Conservation (phyloP, 441 rosid genomes). For the Geranium incanum region DNA sequence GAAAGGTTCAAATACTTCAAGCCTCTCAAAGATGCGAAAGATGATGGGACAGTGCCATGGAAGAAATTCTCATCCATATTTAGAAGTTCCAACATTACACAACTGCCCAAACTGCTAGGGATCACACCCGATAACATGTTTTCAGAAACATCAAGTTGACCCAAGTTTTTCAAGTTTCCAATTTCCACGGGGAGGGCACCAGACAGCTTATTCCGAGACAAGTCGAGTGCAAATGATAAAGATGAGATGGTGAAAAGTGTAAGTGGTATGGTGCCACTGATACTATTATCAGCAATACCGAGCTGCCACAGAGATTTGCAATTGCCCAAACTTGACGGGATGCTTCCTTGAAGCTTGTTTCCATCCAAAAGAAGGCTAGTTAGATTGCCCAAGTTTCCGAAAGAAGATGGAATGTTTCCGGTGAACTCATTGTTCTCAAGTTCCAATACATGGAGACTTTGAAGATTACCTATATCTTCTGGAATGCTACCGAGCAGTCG, state of each 20-base stretch:
- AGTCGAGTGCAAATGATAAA: not conserved
- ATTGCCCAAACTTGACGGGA: slow-evolving; percentile 18
- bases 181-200: slow-evolving; percentile 22
- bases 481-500: slow-evolving; percentile 13
- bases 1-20: slow-evolving; percentile 11
- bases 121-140: not conserved
- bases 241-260: slow-evolving; percentile 24
- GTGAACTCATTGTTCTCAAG: not conserved
- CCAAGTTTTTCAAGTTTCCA: slow-evolving; percentile 10
- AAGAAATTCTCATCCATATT: slow-evolving; percentile 23
- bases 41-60: slow-evolving; percentile 19
- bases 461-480: slow-evolving; percentile 7
- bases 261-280: slow-evolving; percentile 19
- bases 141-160: slow-evolving; percentile 14
- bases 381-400: not conserved
- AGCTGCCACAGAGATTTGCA: slow-evolving; percentile 1
- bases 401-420: slow-evolving; percentile 16
- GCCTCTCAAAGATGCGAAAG: slow-evolving; percentile 19
- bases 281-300: not conserved
- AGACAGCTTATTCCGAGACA: slow-evolving; percentile 10
- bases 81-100: slow-evolving; percentile 10
- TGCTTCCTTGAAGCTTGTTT: slow-evolving; percentile 20
- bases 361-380: not conserved
- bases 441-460: not conserved
- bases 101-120: slow-evolving; percentile 15